Base-by-base conservation (phyloP, 2,329 filamentous ascomycete species). In the Drechmeria coniospora region DNA sequence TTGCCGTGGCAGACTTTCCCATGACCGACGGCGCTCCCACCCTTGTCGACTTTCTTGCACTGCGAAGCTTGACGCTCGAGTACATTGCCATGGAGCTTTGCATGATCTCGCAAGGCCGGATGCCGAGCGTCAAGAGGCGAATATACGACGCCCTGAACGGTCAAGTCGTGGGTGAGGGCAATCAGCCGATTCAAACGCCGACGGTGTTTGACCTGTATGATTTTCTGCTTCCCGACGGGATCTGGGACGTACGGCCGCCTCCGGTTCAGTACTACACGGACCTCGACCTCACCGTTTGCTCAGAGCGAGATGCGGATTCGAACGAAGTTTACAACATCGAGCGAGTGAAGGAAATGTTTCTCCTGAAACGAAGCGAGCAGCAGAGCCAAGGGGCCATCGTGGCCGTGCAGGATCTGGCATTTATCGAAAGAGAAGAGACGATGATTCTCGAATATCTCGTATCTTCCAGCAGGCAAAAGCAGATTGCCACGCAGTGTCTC, bases 151-250 rank as follows among this genome's bases (percentile, higher is more conserved):
- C 82, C 1, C 59, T 95, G n/a, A 71, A 86, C 23, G 90, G 90
- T 5, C 74, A 78, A 23, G 72, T 82, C 6, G 62, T 69, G 8
- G 59, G 74, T 12, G 68, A 77, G 10, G 71, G 70, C 32, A 75
- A 77, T 26, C 69, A 80, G 29, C 59, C 72, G 5, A 59, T 79
- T 21, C 57, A 62, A 16, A 79, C 83, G 32, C 67, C 77, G 1
- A 84, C 79, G 4, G 68, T 95, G 6, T 93, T 95, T 44, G 84
- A 94, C 38, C 65, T 95, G 14, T 90, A 92, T 42, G 90, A 98
- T 53, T 95, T 95, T 43, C 68, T 90, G 33, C 51, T 65, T 2
- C 47, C 61, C 13, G 62, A 63, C 25, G 59, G 51, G 11, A 45
- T 59, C n/a, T 71, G 68, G 57, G 50, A 57, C 15, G 49, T 57